Base-by-base conservation (phyloP, 371 early-diverging fungal genomes). In the Circinella minor region DNA sequence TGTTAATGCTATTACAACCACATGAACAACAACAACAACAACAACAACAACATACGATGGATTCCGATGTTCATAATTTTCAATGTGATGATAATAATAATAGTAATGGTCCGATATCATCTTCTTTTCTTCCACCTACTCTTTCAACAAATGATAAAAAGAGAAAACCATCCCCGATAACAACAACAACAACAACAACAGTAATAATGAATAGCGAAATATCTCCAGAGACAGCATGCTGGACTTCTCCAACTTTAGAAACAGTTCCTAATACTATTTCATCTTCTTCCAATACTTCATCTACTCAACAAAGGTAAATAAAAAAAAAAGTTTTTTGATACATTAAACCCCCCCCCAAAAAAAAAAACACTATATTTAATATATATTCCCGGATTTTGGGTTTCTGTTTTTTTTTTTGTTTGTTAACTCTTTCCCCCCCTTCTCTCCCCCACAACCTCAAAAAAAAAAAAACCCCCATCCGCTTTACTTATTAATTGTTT, bases 11-110 rank as follows among this genome's bases (percentile, higher is more conserved):
- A 57, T 57, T n/a, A 27, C 57, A 18, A 34, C 57, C 51, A 51
- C n/a, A 51, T 51, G 51, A 57, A n/a, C 57, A 57, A 9, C 57
- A 57, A 10, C 57, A 55, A 34, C 57, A 55, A 27, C 57, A 55
- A n/a, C n/a, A n/a, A n/a, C n/a, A n/a, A 27, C 57, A 57, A n/a
- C 14, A 34, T 57, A 18, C 57, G 43, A 43, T 43, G 43, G 3
- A 43, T 43, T 34, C 57, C 34, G 34, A 34, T 57, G 57, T 11
- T 43, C 11, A 6, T 43, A 6, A 43, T 6, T 11, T 43, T 43
- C 43, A 43, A 9, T 43, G 11, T 43, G 43, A 43, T 11, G 3
- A 43, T 27, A 27, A 55, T 10, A 55, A 4, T 18, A 18, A n/a
- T 57, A 57, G 34, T 14, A 34, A 3, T 15, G 51, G 51, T 51